Evolutionary conservation across 2,329 filamentous ascomycete genomes (phyloP).

Genomic region (Rhinocladiella mackenziei): DNA sequence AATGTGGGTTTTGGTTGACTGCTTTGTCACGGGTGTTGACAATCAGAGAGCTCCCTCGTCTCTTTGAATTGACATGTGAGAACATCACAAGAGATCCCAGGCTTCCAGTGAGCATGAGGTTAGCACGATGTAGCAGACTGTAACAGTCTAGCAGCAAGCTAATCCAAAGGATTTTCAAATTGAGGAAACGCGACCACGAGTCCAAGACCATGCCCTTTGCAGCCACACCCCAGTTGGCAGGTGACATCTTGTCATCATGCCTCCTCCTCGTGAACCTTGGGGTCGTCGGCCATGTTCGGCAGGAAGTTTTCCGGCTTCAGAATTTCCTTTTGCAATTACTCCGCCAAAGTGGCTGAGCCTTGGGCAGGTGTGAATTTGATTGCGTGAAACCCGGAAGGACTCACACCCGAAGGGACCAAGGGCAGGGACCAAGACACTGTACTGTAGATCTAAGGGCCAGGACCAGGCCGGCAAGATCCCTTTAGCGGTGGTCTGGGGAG

Average conservation of each 20-base stretch:
- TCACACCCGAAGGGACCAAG: constrained; percentile 6
- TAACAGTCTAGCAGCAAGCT: constrained; percentile 11
- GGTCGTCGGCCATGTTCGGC: constrained; percentile 12
- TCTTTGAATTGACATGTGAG: too few relatives aligned
- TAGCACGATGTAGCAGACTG: constrained; percentile 7
- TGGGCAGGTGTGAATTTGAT: constrained; percentile 6
- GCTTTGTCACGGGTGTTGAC: too few relatives aligned
- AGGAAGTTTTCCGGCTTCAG: constrained; percentile 10
- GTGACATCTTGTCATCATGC: too few relatives aligned
- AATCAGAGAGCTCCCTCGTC: not conserved
- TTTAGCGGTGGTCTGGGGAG: too few relatives aligned
- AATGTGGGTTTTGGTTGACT: too few relatives aligned
- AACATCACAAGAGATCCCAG: not conserved
- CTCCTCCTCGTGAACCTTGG: too few relatives aligned
- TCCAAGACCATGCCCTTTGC: not conserved
- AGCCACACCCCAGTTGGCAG: not conserved
- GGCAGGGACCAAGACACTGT: too few relatives aligned
- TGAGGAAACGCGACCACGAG: too few relatives aligned
- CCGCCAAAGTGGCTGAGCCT: constrained; percentile 16
- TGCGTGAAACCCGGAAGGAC: constrained; percentile 18
- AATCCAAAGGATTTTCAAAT: constrained; percentile 8
- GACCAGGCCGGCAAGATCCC: not conserved
- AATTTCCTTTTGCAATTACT: constrained; percentile 6
- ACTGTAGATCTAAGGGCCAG: too few relatives aligned
- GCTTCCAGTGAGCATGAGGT: not conserved